These are phyloP conservation scores for Mangifera indica DNA, from an alignment of 345 rosid species.

Conservation along the genomic window DNA sequence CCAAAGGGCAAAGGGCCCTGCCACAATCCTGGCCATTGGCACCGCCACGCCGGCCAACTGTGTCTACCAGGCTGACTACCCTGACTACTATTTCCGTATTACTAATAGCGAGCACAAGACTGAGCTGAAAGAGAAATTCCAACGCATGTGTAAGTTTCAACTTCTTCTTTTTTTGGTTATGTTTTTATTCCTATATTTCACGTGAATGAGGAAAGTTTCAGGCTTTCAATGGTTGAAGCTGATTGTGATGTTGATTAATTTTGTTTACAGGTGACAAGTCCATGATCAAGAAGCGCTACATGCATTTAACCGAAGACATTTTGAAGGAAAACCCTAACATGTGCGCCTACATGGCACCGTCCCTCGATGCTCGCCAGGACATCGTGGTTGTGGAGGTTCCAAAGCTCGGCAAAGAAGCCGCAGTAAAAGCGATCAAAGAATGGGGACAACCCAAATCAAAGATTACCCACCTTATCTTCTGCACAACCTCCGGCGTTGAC, in stretches of 20 bases:
- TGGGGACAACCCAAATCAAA: slow-evolving; percentile 92
- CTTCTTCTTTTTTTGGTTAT: background rate
- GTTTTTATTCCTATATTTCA: no score
- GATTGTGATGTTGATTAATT: no score
- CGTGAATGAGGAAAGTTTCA: no score
- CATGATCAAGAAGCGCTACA: slow-evolving; percentile 57
- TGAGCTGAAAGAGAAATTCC: slow-evolving; percentile 64
- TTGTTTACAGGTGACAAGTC: slow-evolving; percentile 60
- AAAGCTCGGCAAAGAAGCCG: slow-evolving; percentile 78
- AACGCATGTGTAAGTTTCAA: slow-evolving; percentile 62
- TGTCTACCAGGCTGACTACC: slow-evolving; percentile 54
- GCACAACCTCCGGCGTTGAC: slow-evolving; percentile 85
- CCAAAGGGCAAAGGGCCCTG: slow-evolving; percentile 65
- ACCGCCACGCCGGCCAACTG: slow-evolving; percentile 61
- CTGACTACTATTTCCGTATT: slow-evolving; percentile 65
- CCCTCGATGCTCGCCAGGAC: slow-evolving; percentile 71
- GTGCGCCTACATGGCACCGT: slow-evolving; percentile 69
- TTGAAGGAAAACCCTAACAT: slow-evolving; percentile 54
- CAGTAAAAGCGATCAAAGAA: slow-evolving; percentile 67
- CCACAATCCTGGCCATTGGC: slow-evolving; percentile 60
- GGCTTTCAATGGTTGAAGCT: no score
- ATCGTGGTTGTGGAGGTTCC: slow-evolving; percentile 83
- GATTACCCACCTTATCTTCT: slow-evolving; percentile 82
- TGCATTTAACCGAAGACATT: slow-evolving; percentile 68
- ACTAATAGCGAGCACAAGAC: slow-evolving; percentile 73